Evolutionary conservation across 331 rosid species (phyloP), one percentile per base, ranked within the genome.

Genomic region (Cydonia oblonga): DNA sequence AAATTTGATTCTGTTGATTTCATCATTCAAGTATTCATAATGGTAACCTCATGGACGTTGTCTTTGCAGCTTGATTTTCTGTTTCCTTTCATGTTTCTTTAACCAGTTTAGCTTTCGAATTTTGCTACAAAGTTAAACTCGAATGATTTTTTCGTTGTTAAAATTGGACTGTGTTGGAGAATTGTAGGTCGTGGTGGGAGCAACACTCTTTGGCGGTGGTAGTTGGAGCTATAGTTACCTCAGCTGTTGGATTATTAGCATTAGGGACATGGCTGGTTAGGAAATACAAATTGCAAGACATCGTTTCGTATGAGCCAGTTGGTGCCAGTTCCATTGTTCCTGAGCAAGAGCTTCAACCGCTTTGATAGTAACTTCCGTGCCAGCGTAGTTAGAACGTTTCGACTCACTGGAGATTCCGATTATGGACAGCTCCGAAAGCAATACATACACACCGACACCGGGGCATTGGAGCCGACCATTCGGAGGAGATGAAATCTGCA

Each of bases 321-420:
- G 76, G 64, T 5, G 75, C 46, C 35, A 68, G 71, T 5, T 64
- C 44, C 15, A 62, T 19, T 54, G 77, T 65, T 46, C 79, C 82
- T 2, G 88, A 79, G 73, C 88, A 84, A 72, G 88, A 84, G 79
- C 88, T 84, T 81, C 88, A 84, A 68, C 86, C 84, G 29, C 78
- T 71, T 35, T 78, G 52, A 29, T 33, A 6, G 25, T 23, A 23
- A 33, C 23, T 49, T 32, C 5, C 22, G 3, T 15, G 16, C 57
- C 22, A 3, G 15, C 1, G 38, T 10, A 23, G 38, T 71, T 38
- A 18, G 66, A 70, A 9, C 40, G 10, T 5, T 44, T 15, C 30
- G 18, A 26, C 23, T 26, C 23, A 18, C 26, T 20, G 51, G 65
- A 58, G 51, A 33, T 26, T 5, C 57, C 61, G 67, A 56, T 26